Evolutionary conservation across 805 yeast genomes (phyloP).

Genomic region (Lachancea kluyveri): DNA sequence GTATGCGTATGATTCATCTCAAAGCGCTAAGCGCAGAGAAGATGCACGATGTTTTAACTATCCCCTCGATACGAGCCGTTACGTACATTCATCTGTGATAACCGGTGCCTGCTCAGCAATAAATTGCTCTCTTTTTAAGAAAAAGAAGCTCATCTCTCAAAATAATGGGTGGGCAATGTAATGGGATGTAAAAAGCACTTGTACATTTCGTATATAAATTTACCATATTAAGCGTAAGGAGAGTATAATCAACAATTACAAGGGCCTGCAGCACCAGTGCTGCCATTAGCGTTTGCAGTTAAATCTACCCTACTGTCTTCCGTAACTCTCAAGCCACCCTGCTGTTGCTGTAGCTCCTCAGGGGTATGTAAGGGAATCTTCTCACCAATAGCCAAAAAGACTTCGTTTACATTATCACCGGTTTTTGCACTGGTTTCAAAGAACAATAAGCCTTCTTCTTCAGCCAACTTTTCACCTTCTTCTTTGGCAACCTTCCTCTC

Average conservation of each 20-base stretch:
- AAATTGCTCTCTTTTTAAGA: too few species aligned
- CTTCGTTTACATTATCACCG: constrained; percentile 82
- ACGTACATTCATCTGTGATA: too few species aligned
- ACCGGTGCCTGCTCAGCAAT: too few species aligned
- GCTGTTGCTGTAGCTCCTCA: constrained; percentile 17
- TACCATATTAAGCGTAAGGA: too few species aligned
- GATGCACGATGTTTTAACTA: too few species aligned
- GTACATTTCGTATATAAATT: constrained; percentile 1
- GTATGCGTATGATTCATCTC: too few species aligned
- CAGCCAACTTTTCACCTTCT: constrained; percentile 84
- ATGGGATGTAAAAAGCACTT: constrained; percentile 1
- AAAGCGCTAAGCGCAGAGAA: too few species aligned
- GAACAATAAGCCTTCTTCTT: constrained; percentile 83
- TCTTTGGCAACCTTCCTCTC: constrained; percentile 68
- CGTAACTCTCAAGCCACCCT: constrained; percentile 20
- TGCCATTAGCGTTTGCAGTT: constrained; percentile 26
- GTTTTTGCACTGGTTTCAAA: constrained; percentile 95
- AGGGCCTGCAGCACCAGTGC: constrained; percentile 23
- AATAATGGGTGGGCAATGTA: background rate
- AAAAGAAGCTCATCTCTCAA: background rate
- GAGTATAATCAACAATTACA: constrained; percentile 35
- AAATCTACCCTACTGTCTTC: constrained; percentile 31
- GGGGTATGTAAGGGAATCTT: constrained; percentile 55
- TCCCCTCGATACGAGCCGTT: too few species aligned
- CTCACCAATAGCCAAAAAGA: constrained; percentile 82